Conservation (phyloP, 1,284 basidiomycete genomes). For the Xerocomus amazonicus region DNA sequence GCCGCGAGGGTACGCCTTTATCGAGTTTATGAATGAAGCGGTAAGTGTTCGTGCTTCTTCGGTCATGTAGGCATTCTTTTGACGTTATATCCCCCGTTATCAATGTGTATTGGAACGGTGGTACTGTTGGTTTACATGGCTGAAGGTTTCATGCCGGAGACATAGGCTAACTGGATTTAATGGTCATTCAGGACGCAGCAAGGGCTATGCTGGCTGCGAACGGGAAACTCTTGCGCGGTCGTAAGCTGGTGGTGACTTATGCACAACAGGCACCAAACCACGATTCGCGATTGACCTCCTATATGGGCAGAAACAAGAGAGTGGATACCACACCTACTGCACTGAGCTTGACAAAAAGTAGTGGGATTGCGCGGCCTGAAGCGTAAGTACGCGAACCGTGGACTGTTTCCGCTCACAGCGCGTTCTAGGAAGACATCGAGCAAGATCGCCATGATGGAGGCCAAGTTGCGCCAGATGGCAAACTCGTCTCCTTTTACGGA, state of each 20-base stretch:
- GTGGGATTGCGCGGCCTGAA: constrained; percentile 49
- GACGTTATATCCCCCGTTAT: constrained; percentile 26
- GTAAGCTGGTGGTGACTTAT: constrained; percentile 84
- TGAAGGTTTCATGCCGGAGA: constrained; percentile 16
- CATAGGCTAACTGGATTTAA: constrained; percentile 20
- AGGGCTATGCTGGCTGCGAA: constrained; percentile 76
- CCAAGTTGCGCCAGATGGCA: constrained; percentile 83
- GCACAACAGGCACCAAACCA: constrained; percentile 77
- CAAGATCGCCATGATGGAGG: constrained; percentile 95
- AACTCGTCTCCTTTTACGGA: constrained; percentile 28
- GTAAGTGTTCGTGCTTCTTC: constrained; percentile 52
- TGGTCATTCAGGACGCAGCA: constrained; percentile 68
- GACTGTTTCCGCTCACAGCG: constrained; percentile 11
- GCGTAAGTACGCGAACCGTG: constrained; percentile 66
- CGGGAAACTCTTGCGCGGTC: constrained; percentile 80
- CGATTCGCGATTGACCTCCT: constrained; percentile 30
- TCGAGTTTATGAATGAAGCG: constrained; percentile 78
- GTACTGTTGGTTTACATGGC: constrained; percentile 18
- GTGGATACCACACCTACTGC: constrained; percentile 67
- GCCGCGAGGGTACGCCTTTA: constrained; percentile 92
- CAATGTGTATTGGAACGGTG: constrained; percentile 35
- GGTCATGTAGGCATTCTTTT: constrained; percentile 23
- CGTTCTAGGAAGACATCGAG: constrained; percentile 60
- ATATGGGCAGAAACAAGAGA: constrained; percentile 29
- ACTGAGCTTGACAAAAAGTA: constrained; percentile 81